Conservation (phyloP, 164 flowering plant genomes). For the Vitis vinifera region ASM3070453v1 NC_081820.1:2997501-2998000, state of each 20-base stretch:
- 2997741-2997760: not conserved
- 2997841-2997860: not conserved
- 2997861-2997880: not conserved
- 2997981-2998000: not conserved
- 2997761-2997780: not conserved
- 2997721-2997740: not conserved
- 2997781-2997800: not conserved
- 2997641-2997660: no score
- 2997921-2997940: not conserved
- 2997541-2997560: not conserved
- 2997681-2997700: not conserved
- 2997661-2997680: not conserved
- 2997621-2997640: not conserved
- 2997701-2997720: not conserved
- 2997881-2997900: not conserved
- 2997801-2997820: not conserved
- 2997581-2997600: not conserved
- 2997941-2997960: not conserved
- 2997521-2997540: not conserved
- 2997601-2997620: not conserved
- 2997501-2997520: not conserved
- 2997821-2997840: no score
- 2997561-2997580: not conserved
- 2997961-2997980: slow-evolving; percentile 1
- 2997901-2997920: not conserved